phyloP scores from a whole-genome alignment of 805 yeast genomes.

The Kodamaea kaohsiungensis region DNA sequence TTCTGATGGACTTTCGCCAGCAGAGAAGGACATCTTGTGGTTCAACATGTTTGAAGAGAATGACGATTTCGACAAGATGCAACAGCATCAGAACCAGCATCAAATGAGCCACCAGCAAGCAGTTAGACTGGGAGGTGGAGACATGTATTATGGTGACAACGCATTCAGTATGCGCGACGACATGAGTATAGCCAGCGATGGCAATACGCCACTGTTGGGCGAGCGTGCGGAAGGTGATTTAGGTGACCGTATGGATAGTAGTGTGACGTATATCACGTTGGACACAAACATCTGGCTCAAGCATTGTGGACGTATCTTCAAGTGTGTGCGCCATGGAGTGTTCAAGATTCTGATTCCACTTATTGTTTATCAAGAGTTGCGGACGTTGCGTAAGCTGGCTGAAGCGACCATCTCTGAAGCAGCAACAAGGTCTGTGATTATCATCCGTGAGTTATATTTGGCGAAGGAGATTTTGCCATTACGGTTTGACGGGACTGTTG shows the following conservation, averaged over 20 bases:
- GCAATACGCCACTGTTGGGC: slow-evolving; percentile 8
- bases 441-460: slow-evolving; percentile 63
- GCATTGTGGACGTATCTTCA: slow-evolving; percentile 75
- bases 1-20: slow-evolving; percentile 12
- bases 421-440: slow-evolving; percentile 77
- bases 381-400: slow-evolving; percentile 67
- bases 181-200: slow-evolving; percentile 6
- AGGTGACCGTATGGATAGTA: slow-evolving; percentile 58
- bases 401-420: slow-evolving; percentile 78
- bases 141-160: background rate
- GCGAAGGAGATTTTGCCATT: slow-evolving; percentile 59
- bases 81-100: background rate
- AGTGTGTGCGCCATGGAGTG: slow-evolving; percentile 61
- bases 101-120: slow-evolving; percentile 1
- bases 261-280: slow-evolving; percentile 58
- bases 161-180: background rate
- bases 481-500: slow-evolving; percentile 69
- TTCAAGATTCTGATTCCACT: slow-evolving; percentile 66
- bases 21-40: slow-evolving; percentile 30
- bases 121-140: background rate
- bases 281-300: slow-evolving; percentile 83
- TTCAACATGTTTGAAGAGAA: slow-evolving; percentile 12
- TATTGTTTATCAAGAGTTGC: slow-evolving; percentile 74
- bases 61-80: background rate
- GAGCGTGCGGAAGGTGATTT: slow-evolving; percentile 45